Evolutionary conservation across 2,329 filamentous ascomycete species (phyloP), one percentile per base, ranked within the genome.

Genomic region (Blumeria graminis): DNA sequence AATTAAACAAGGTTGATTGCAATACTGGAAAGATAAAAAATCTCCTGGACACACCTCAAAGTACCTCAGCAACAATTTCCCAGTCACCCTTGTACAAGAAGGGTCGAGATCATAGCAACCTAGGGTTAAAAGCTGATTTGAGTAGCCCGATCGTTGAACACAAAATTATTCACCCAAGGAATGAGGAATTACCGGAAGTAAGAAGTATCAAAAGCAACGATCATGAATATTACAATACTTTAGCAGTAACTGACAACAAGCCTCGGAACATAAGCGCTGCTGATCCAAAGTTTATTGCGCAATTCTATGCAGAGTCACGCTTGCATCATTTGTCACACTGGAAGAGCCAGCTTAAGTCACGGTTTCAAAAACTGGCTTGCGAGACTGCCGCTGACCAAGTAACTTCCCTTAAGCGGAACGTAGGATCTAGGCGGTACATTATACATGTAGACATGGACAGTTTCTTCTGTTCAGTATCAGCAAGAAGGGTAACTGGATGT

Each of bases 401-500:
- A 18, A 68, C 66, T 18, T 62, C 66, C 60, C 6, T 71, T 61
- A 72, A 81, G 63, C 73, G 74, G 45, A 73, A 74, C 32, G 72
- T 76, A 11, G 84, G 82, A 0, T 70, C 80, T 3, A 76, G 89
- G 58, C 73, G 84, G 55, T 98, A 96, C 63, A 76, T 98, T 56
- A 77, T 98, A 65, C 92, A 98, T 64, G 87, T 98, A 34, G 92
- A 98, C 66, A 98, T 98, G 67, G 93, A 98, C 69, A 92, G 88
- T 68, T 98, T 98, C 70, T 98, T 98, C 68, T 94, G 89, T 58
- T 86, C 93, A 0, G 86, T 98, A 0, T 95, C 92, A 0, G 69
- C 84, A 16, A 87, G 88, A 63, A 84, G 80, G 56, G 74, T 81
- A 28, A 88, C 90, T 0, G 80, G 93, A 18, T 82, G 78, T 58